phyloP scores from a whole-genome alignment of 2,329 filamentous ascomycete genomes.

The Stemphylium lycopersici region DNA sequence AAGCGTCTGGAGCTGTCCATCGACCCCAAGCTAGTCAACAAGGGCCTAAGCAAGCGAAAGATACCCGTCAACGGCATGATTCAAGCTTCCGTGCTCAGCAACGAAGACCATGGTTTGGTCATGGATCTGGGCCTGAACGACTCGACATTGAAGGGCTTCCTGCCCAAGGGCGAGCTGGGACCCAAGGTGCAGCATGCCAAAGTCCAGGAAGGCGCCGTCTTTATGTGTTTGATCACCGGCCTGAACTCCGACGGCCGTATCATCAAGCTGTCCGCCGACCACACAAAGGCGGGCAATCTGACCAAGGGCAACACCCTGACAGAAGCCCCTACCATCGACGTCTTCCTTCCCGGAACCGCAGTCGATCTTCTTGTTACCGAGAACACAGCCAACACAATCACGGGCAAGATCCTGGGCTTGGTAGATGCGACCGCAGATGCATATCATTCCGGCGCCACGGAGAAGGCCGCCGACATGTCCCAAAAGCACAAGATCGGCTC shows the following conservation, averaged over 20 bases:
- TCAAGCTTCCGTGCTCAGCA: conserved; percentile 85
- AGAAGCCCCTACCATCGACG: conserved; percentile 84
- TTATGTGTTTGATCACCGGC: conserved; percentile 80
- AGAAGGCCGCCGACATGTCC: conserved; percentile 71
- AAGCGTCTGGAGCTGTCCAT: conserved; percentile 87
- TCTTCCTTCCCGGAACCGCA: conserved; percentile 89
- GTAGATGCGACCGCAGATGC: conserved; percentile 89
- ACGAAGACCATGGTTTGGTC: conserved; percentile 94
- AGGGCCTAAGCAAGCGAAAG: conserved; percentile 73
- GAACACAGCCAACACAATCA: conserved; percentile 73
- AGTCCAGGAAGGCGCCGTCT: conserved; percentile 81
- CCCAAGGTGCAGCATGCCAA: conserved; percentile 66
- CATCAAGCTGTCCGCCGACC: conserved; percentile 80
- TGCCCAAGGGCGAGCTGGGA: conserved; percentile 83
- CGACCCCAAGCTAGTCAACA: conserved; percentile 78
- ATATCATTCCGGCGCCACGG: conserved; percentile 81
- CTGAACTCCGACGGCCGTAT: conserved; percentile 80
- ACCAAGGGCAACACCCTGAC: conserved; percentile 70
- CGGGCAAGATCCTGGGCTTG: conserved; percentile 90
- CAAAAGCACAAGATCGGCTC: conserved; percentile 82
- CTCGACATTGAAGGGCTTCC: conserved; percentile 75
- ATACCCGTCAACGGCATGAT: conserved; percentile 77
- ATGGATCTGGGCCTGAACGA: conserved; percentile 86
- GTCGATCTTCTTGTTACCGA: conserved; percentile 85
- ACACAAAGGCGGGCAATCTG: conserved; percentile 70